Evolutionary conservation across 225 moss, liverwort and hornwort species (phyloP), one percentile per base, ranked within the genome.

Genomic region (Takakia lepidozioides): DNA sequence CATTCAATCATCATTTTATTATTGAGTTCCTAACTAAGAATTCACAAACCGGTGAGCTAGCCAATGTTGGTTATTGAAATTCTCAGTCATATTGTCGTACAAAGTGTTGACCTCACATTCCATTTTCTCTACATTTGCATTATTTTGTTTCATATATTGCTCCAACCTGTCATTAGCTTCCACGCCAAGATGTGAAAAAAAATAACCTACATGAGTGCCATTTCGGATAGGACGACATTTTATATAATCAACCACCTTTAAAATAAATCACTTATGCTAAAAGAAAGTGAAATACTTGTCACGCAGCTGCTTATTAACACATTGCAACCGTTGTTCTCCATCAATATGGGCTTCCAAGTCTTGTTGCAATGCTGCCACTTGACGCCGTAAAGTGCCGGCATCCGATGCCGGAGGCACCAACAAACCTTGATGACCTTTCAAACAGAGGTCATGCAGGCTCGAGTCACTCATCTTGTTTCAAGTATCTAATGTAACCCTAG

Each of bases 31-130:
- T 7, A 20, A 41, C 18, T 14, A 7, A 16, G n/a, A 20, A 41
- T 41, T 3, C 2, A 13, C 19, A 24, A 15, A 82, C 93, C 86
- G 70, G 64, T 90, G 93, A 19, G 93, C 93, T 15, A 95, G 72
- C 23, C 82, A 86, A 16, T 82, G 71, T 63, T 95, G 93, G 11
- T 89, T 50, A 48, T 95, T 86, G 28, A 95, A 68, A 8, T 86
- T 95, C 68, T 95, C 84, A 59, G 89, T 89, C 93, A 95, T 89
- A 39, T 95, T 89, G 57, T 89, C 93, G 53, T 95, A 89, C 29
- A 95, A 69, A 1, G 84, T 89, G 52, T 90, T 95, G 0, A 95
- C 43, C 60, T 95, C 86, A 7, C 58, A 81, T 54, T 95, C 89
- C 17, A 89, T 89, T 67, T 84, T 78, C 68, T 89, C 84, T 9